These are phyloP conservation scores for Sporothrix pallida DNA, from an alignment of 2,329 filamentous ascomycete species.

Conservation along the genomic window DNA sequence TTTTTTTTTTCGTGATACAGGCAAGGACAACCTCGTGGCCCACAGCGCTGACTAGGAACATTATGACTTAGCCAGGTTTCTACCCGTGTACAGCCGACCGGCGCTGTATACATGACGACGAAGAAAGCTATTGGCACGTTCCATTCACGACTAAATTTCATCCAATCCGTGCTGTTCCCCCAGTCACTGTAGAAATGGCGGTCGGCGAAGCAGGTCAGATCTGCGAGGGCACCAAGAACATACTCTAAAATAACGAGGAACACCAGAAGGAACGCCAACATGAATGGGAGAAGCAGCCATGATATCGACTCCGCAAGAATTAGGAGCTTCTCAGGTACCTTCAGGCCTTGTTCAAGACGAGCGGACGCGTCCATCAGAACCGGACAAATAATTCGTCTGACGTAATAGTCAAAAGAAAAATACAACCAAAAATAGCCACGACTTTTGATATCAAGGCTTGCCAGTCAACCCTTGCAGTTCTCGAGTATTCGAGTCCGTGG, in stretches of 20 bases:
- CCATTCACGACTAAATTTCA: conserved; percentile 96
- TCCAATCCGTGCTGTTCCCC: conserved; percentile 84
- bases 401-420: conserved; percentile 89
- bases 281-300: conserved; percentile 93
- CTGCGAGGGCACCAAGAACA: conserved; percentile 89
- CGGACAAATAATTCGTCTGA: conserved; percentile 93
- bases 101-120: conserved; percentile 92
- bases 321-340: conserved; percentile 70
- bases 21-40: conserved; percentile 97
- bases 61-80: conserved; percentile 79
- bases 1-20: conserved; percentile 71
- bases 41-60: conserved; percentile 86
- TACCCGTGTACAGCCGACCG: conserved; percentile 75
- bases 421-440: conserved; percentile 90
- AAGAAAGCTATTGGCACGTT: conserved; percentile 96
- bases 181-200: conserved; percentile 87
- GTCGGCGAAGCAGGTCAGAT: conserved; percentile 92
- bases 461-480: conserved; percentile 76
- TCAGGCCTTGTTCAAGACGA: conserved; percentile 54
- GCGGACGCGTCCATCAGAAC: conserved; percentile 74
- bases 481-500: conserved; percentile 96
- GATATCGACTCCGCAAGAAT: conserved; percentile 89
- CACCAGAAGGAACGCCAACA: conserved; percentile 92
- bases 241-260: conserved; percentile 99
- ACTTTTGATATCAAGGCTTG: conserved; percentile 82